Evolutionary conservation across 371 early-diverging fungal species (phyloP).

Genomic region (Mucor irregularis): DNA sequence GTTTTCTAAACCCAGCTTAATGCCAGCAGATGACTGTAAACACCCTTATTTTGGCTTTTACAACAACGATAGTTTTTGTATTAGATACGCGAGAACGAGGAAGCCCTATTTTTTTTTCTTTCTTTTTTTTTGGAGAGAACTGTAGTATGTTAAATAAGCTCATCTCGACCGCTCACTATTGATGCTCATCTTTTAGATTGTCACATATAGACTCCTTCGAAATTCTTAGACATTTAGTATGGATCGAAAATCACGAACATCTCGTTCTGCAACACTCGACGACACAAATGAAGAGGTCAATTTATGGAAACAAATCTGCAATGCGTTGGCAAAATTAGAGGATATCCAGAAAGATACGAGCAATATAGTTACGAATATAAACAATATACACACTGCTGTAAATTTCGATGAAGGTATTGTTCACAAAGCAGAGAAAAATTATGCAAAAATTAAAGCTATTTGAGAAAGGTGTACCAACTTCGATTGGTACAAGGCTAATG

Average conservation of each 20-base stretch:
- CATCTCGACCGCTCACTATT: too few relatives aligned
- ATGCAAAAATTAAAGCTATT: constrained; percentile 1
- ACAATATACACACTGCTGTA: constrained; percentile 37
- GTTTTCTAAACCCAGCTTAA: too few relatives aligned
- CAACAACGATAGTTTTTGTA: too few relatives aligned
- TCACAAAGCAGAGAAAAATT: background rate
- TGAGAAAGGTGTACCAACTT: constrained; percentile 32
- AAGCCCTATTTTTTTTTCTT: too few relatives aligned
- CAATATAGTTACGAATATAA: constrained; percentile 38
- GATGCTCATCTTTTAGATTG: too few relatives aligned
- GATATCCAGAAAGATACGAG: constrained; percentile 48
- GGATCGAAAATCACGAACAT: constrained; percentile 56
- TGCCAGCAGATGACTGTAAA: too few relatives aligned
- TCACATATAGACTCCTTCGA: background rate
- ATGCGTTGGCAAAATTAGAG: constrained; percentile 50
- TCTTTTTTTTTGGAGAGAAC: too few relatives aligned
- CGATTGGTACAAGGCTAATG: constrained; percentile 27
- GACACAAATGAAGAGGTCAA: constrained; percentile 56
- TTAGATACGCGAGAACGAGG: too few relatives aligned
- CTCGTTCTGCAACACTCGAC: constrained; percentile 50
- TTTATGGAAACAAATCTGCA: constrained; percentile 57
- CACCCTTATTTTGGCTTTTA: too few relatives aligned
- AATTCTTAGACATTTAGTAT: constrained; percentile 13
- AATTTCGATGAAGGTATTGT: constrained; percentile 52
- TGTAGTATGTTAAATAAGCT: too few relatives aligned